Conservation (phyloP, 129 eudicot species). For the Escallonia herrerae region DNA sequence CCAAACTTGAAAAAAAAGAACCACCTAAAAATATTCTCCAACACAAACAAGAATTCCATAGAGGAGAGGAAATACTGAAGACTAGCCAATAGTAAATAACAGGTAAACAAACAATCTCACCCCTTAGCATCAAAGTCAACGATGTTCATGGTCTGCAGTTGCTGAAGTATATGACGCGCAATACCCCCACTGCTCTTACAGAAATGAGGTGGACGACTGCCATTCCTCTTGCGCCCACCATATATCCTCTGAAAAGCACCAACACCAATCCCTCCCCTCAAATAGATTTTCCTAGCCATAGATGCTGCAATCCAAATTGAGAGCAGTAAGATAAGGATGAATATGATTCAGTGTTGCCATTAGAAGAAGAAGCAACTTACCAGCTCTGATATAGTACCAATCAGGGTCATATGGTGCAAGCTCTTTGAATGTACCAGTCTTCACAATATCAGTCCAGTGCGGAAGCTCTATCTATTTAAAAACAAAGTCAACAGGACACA, state of each 20-base stretch:
- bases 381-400: constrained; percentile 77
- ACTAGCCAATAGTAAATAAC: not conserved
- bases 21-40: no score
- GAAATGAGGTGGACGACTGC: constrained; percentile 70
- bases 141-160: constrained; percentile 54
- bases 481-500: not conserved
- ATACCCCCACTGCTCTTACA: constrained; percentile 66
- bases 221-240: constrained; percentile 83
- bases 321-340: not conserved
- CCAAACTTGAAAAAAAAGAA: not conserved
- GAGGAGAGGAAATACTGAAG: no score
- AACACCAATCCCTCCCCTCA: constrained; percentile 74
- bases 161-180: constrained; percentile 71
- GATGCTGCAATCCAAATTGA: constrained; percentile 32
- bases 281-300: constrained; percentile 64
- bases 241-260: constrained; percentile 70
- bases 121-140: constrained; percentile 58
- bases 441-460: constrained; percentile 55
- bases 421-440: constrained; percentile 59
- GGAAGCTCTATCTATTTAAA: constrained; percentile 57
- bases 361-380: constrained; percentile 18
- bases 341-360: not conserved
- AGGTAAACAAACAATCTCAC: constrained; percentile 25
- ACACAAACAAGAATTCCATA: no score
- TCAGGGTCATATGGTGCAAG: constrained; percentile 81